Conservation (phyloP, 257 asterid species). For the Ligustrum vulgare region DNA sequence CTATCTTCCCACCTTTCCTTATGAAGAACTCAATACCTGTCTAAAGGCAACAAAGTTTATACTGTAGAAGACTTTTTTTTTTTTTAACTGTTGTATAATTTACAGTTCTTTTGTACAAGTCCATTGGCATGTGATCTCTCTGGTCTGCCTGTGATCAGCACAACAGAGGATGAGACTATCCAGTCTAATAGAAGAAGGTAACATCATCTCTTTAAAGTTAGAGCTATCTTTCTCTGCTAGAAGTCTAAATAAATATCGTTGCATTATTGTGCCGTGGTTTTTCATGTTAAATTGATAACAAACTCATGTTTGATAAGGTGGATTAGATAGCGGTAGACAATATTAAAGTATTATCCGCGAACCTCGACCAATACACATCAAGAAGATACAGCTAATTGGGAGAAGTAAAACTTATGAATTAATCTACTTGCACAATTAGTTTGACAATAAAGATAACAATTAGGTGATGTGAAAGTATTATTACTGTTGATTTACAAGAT, state of each 20-base stretch:
- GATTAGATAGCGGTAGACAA: too few species aligned
- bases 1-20: background rate
- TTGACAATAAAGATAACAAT: too few species aligned
- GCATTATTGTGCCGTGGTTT: background rate
- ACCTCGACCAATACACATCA: too few species aligned
- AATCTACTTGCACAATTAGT: too few species aligned
- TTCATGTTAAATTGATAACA: background rate
- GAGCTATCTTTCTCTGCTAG: background rate
- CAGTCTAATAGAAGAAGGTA: constrained; percentile 54
- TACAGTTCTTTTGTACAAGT: constrained; percentile 58
- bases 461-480: too few species aligned
- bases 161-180: constrained; percentile 29
- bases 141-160: constrained; percentile 41
- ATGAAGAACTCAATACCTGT: background rate
- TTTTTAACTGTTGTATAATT: background rate
- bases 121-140: constrained; percentile 63
- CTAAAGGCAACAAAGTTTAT: background rate
- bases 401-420: too few species aligned
- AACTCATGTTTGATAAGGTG: background rate
- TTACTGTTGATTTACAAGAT: too few species aligned
- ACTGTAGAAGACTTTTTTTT: background rate
- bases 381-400: too few species aligned
- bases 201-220: background rate
- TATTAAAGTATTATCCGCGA: too few species aligned
- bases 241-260: background rate